These are phyloP conservation scores for Lentinula raphanica DNA, from an alignment of 768 basidiomycete species.

Conservation along the genomic window DNA sequence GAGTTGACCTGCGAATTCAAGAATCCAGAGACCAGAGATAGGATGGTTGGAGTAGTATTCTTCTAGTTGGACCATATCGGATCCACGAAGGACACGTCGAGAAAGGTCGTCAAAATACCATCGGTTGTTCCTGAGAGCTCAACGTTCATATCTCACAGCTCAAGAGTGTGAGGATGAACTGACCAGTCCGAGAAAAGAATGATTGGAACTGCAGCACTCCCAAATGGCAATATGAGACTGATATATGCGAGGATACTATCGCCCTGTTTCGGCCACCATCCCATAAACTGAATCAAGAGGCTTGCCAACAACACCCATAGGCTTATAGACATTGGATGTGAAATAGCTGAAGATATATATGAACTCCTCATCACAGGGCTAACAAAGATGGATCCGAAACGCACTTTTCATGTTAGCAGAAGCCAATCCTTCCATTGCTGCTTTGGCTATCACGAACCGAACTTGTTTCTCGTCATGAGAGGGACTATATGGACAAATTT, in stretches of 20 bases:
- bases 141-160: not conserved
- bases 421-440: conserved; percentile 62
- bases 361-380: not conserved
- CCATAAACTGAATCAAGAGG: conserved; percentile 51
- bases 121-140: conserved; percentile 56
- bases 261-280: conserved; percentile 62
- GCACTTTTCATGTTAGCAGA: conserved; percentile 59
- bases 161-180: conserved; percentile 12
- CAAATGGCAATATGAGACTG: conserved; percentile 61
- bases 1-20: conserved; percentile 53
- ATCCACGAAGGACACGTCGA: conserved; percentile 44
- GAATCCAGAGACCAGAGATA: conserved; percentile 65
- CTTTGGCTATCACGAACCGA: conserved; percentile 61
- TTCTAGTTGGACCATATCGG: conserved; percentile 50
- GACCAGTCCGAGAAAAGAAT: conserved; percentile 72
- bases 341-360: conserved; percentile 30
- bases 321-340: conserved; percentile 53
- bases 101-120: conserved; percentile 56
- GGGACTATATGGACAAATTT: conserved; percentile 49
- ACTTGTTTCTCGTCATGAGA: conserved; percentile 54
- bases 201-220: conserved; percentile 54
- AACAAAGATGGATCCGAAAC: conserved; percentile 14
- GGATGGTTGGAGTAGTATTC: conserved; percentile 55
- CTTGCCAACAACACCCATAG: conserved; percentile 59
- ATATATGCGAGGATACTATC: conserved; percentile 48